A percentile compares a stretch with the other conserved stretches of the same genome.
Conservation (phyloP, 176 grass and related monocot species). For the Carex parvula region DNA sequence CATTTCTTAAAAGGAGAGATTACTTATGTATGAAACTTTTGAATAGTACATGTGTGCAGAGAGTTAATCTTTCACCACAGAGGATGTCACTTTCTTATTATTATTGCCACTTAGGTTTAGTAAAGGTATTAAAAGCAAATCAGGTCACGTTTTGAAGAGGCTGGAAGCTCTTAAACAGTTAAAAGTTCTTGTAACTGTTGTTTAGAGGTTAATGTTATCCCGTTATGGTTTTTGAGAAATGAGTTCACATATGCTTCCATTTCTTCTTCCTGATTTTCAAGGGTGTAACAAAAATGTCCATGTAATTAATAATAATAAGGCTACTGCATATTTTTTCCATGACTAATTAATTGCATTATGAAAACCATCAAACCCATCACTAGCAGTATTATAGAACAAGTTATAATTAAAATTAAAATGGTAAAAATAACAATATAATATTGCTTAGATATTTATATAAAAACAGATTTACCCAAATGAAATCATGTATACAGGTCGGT, state of each 20-base stretch:
- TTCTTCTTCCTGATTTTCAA: neutral
- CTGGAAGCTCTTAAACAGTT: neutral
- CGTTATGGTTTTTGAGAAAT: neutral
- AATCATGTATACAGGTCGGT: neutral
- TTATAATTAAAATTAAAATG: neutral
- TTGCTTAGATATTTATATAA: neutral
- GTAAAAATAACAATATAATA: neutral
- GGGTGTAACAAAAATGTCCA: neutral
- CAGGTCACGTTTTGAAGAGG: neutral
- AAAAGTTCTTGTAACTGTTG: neutral
- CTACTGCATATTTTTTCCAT: neutral
- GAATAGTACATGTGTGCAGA: conserved; percentile 9
- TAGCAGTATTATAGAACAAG: neutral
- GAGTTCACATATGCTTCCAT: neutral
- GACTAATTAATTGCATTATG: neutral
- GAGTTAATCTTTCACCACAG: neutral
- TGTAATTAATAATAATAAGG: neutral
- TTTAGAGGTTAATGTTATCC: neutral
- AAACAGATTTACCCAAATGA: neutral
- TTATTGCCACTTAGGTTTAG: neutral
- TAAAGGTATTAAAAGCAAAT: neutral
- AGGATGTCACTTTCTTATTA: neutral
- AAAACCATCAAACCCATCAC: neutral
- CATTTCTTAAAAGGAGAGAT: conserved; percentile 17
- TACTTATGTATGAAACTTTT: conserved; percentile 14